A percentile compares a stretch with the other conserved stretches of the same genome.
phyloP scores from a whole-genome alignment of 352 stramenopile species.

The Globisporangium abappressorium region DNA sequence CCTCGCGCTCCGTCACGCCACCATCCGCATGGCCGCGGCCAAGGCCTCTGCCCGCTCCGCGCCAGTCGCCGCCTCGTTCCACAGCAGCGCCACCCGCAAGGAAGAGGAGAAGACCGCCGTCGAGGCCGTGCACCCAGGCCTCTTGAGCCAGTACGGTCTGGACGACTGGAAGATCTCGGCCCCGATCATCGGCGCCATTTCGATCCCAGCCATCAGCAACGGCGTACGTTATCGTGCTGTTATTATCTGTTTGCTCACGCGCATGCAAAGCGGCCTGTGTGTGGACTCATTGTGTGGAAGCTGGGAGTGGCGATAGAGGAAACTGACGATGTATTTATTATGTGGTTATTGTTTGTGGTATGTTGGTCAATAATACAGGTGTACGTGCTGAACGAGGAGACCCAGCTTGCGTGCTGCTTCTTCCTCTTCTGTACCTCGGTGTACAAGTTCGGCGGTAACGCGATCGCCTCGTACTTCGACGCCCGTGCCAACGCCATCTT shows the following conservation, averaged over 20 bases:
- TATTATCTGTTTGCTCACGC: too few species aligned
- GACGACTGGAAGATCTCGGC: constrained; percentile 85
- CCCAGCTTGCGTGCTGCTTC: constrained; percentile 82
- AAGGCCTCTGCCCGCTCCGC: constrained; percentile 26
- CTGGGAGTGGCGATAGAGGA: background rate
- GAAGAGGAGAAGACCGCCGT: constrained; percentile 43
- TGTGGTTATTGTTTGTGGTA: constrained; percentile 1
- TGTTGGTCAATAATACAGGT: constrained; percentile 29
- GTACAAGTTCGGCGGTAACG: constrained; percentile 85
- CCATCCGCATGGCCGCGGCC: constrained; percentile 39
- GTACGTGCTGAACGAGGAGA: constrained; percentile 86
- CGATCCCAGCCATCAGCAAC: constrained; percentile 79
- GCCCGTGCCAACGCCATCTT: constrained; percentile 71
- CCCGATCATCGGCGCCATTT: constrained; percentile 64
- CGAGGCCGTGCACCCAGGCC: constrained; percentile 39
- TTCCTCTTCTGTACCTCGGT: constrained; percentile 80
- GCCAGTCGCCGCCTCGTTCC: constrained; percentile 35
- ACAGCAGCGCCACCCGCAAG: constrained; percentile 55
- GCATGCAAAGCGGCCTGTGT: background rate
- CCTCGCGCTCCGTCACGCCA: constrained; percentile 66
- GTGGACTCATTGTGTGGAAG: background rate
- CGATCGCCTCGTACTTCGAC: constrained; percentile 86
- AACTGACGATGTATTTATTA: constrained; percentile 4
- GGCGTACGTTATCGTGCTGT: constrained; percentile 40
- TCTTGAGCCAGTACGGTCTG: constrained; percentile 64